phyloP scores from a whole-genome alignment of 805 yeast species.

The Teunomyces tritomae region DNA sequence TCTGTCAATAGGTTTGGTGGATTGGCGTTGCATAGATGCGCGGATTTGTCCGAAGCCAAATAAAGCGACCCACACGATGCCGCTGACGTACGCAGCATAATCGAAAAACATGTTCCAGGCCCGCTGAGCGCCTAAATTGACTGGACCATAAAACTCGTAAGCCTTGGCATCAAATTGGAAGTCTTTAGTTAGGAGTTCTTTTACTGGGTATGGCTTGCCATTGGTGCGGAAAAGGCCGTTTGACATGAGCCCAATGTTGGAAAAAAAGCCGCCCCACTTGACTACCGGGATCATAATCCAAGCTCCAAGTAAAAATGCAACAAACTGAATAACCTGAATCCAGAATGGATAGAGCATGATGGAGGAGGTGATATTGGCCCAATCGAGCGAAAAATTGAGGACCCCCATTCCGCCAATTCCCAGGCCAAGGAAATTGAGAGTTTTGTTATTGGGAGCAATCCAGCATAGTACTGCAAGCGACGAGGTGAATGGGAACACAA shows the following conservation, averaged over 20 bases:
- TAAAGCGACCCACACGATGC: constrained; percentile 43
- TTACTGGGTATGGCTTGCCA: constrained; percentile 44
- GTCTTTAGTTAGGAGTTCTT: constrained; percentile 37
- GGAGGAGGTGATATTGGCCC: constrained; percentile 51
- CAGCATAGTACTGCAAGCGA: constrained; percentile 50
- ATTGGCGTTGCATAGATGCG: constrained; percentile 14
- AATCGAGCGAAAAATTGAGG: constrained; percentile 47
- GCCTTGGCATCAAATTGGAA: constrained; percentile 45
- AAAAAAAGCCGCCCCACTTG: constrained; percentile 39
- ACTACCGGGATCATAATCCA: constrained; percentile 49
- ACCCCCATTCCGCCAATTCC: constrained; percentile 54
- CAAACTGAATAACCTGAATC: constrained; percentile 49
- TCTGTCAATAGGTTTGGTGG: constrained; percentile 30
- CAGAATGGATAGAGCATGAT: constrained; percentile 53
- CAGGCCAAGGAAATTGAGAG: constrained; percentile 47
- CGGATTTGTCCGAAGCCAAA: constrained; percentile 32
- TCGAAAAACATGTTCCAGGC: constrained; percentile 53
- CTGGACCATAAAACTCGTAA: constrained; percentile 44
- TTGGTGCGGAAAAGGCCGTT: constrained; percentile 36
- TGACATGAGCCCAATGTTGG: constrained; percentile 45
- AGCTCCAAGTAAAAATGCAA: constrained; percentile 46
- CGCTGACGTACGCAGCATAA: constrained; percentile 51
- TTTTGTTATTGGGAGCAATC: constrained; percentile 43
- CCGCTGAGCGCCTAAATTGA: constrained; percentile 47
- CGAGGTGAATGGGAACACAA: constrained; percentile 46